Evolutionary conservation across 1,284 basidiomycete genomes (phyloP), one percentile per base, ranked within the genome.

Genomic region (Sanghuangporus baumii): DNA sequence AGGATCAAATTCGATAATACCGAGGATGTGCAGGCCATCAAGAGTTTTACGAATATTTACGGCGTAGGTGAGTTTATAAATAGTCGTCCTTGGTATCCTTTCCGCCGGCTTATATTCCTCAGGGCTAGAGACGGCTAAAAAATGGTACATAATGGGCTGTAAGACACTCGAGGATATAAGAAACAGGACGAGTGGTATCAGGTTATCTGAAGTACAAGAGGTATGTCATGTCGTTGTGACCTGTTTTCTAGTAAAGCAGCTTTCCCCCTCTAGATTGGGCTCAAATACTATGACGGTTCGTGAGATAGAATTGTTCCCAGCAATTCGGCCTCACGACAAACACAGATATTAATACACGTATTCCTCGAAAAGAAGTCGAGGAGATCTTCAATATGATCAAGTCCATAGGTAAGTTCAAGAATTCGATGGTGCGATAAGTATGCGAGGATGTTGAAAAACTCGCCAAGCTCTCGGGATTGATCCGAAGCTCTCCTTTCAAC

Each of bases 301-400:
- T 26, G 11, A 16, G 18, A 6, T 56, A 31, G 7, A 11, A 31
- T 3, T 37, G 11, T 5, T 43, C 36, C 34, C 52, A 11, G 5
- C 9, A 54, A 12, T 11, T n/a, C 8, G 34, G 5, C 11, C 34
- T 54, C 37, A 23, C 12, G 7, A 31, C 0, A 9, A 23, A 8
- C 48, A 26, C 0, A 88, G 91, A 93, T 71, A 84, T 91, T 63
- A 85, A 91, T 67, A 73, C 79, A 51, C 81, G 93, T n/a, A 97
- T 97, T 79, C 91, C 93, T 1, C 81, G 94, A 20, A 79, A 77
- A 34, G 94, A 97, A 74, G 92, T 90, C 1, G 79, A 78, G 37
- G 79, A 78, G 41, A 83, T 97, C 16, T 95, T 87, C 70, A 81
- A 88, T 9, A 72, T 80, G 23, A 91, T 96, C 64, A 84, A 85